Conservation (phyloP, 805 yeast species). For the Yarrowia sp. region DNA sequence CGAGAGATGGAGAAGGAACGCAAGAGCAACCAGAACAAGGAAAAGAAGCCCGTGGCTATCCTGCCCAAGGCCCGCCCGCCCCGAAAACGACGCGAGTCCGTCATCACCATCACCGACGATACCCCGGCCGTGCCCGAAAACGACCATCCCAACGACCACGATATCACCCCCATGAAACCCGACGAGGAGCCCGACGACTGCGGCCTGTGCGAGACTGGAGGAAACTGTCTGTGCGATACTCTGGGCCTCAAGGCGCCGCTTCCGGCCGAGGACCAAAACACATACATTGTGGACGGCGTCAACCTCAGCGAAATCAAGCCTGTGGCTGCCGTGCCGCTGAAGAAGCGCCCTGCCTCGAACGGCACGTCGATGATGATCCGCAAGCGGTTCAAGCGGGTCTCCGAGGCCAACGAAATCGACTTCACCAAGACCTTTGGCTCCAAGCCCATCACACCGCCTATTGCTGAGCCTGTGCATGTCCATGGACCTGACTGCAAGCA, state of each 20-base stretch:
- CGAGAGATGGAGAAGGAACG: slow-evolving; percentile 20
- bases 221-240: slow-evolving; percentile 39
- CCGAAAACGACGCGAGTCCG: neutral
- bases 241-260: slow-evolving; percentile 37
- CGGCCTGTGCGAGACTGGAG: slow-evolving; percentile 39
- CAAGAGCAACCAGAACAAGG: neutral
- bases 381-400: slow-evolving; percentile 29
- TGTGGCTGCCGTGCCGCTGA: slow-evolving; percentile 62
- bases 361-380: slow-evolving; percentile 7
- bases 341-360: slow-evolving; percentile 32
- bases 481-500: slow-evolving; percentile 22
- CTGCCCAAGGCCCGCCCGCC: neutral
- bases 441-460: slow-evolving; percentile 1
- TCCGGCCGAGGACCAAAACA: slow-evolving; percentile 13
- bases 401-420: slow-evolving; percentile 26
- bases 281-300: neutral
- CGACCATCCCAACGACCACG: neutral
- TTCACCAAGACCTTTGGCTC: slow-evolving; percentile 23
- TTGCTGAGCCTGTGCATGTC: neutral
- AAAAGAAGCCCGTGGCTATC: slow-evolving; percentile 3
- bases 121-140: neutral
- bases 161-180: neutral
- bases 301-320: slow-evolving; percentile 52
- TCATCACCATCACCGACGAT: neutral
- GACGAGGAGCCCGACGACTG: slow-evolving; percentile 33